Evolutionary conservation across 495 filamentous ascomycete species (phyloP).

Genomic region (Pseudevernia furfuracea): DNA sequence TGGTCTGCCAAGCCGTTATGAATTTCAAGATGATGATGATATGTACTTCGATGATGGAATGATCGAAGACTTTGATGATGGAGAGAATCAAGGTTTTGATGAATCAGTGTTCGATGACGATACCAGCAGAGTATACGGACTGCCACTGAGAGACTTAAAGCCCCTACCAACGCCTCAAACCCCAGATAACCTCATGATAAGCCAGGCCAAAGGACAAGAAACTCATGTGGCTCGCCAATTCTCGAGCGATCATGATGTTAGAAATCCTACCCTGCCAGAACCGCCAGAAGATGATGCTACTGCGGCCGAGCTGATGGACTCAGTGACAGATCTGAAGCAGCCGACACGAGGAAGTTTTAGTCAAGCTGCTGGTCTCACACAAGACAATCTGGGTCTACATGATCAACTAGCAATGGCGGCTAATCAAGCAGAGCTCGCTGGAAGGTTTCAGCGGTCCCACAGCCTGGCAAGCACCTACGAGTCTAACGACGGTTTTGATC

Average conservation of each 20-base stretch:
- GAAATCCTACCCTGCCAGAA: conserved; percentile 9
- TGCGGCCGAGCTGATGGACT: conserved; percentile 23
- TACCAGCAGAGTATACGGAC: conserved; percentile 42
- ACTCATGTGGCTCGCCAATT: conserved; percentile 2
- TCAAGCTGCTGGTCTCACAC: conserved; percentile 31
- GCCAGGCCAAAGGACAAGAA: neutral
- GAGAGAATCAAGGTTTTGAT: conserved; percentile 55
- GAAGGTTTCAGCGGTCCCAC: conserved; percentile 52
- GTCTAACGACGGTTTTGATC: conserved; percentile 31
- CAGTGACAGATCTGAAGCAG: conserved; percentile 20
- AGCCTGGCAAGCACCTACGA: conserved; percentile 34
- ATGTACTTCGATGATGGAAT: conserved; percentile 78
- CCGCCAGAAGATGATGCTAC: conserved; percentile 15
- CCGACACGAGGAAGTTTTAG: conserved; percentile 25
- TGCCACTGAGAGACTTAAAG: conserved; percentile 29
- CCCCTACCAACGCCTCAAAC: conserved; percentile 33
- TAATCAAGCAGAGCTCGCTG: conserved; percentile 61
- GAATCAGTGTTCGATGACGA: conserved; percentile 73
- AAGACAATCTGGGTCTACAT: conserved; percentile 62
- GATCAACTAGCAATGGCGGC: conserved; percentile 74
- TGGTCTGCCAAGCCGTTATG: conserved; percentile 20
- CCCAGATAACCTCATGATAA: neutral
- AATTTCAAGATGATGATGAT: conserved; percentile 62
- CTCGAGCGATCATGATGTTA: conserved; percentile 18
- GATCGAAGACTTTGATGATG: conserved; percentile 49